Base-by-base conservation (phyloP, 2,329 filamentous ascomycete genomes). In the Didymella keratinophila region DNA sequence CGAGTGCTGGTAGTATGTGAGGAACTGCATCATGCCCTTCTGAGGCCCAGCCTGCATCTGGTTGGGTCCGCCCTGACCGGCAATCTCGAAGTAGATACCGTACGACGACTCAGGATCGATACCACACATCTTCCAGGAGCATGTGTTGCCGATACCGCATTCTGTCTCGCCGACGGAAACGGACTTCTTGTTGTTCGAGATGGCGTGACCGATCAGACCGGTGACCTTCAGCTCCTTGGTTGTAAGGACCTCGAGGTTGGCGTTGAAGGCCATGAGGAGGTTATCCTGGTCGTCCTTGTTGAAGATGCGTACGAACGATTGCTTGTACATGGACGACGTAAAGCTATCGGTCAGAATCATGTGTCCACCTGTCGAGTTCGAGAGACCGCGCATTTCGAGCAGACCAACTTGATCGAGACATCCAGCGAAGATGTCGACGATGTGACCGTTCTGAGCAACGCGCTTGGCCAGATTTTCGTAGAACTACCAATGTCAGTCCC, bases 71-170 rank as follows among this genome's bases (percentile, higher is more conserved):
- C 92, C 93, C 79, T 98, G 95, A 69, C 91, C 92, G 45, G 95
- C 94, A 74, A 99, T 96, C 78, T 99, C 95, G 70, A 98, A 99
- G 80, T 98, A 99, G 63, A 99, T 86, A 61, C 93, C 95, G 71
- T 98, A 98, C 71, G 93, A 97, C 30, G 95, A 88, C 54, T 88
- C 90, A 11, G 95, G 95, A 70, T 98, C 93, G 67, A 99, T 97
- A 67, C 93, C 93, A 72, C 95, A 98, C 94, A 99, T 97, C 81
- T 99, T 99, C 95, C 95, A 99, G 3, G 93, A 94, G 78, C 94
- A 98, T 0, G 95, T 99, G 76, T 98, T 98, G 65, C 95, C 95
- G 69, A 99, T 97, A 72, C 95, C 95, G 71, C 94, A 97, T 76
- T 99, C 95, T 0, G 95, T 98, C 81, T 99, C 95, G 52, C 95